Evolutionary conservation across 805 yeast species (phyloP).

Genomic region (Wickerhamiella allomyrinae): DNA sequence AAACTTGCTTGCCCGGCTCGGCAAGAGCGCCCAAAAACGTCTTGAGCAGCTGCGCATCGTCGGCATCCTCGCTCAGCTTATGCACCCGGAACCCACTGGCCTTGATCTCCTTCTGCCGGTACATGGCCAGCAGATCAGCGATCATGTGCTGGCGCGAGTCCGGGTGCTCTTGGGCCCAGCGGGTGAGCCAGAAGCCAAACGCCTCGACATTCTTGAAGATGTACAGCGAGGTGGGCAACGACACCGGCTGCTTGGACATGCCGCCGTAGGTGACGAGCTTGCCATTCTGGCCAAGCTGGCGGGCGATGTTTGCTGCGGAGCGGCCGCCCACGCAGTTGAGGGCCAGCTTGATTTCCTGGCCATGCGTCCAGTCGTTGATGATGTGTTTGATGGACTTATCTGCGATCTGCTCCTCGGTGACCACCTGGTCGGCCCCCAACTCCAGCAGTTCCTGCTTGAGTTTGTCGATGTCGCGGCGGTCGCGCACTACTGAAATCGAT

Average conservation of each 20-base stretch:
- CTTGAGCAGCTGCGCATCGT: slow-evolving; percentile 30
- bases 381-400: slow-evolving; percentile 52
- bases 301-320: slow-evolving; percentile 64
- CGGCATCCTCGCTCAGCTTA: slow-evolving; percentile 21
- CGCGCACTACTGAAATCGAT: slow-evolving; percentile 77
- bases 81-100: slow-evolving; percentile 35
- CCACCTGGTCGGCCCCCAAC: slow-evolving; percentile 77
- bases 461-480: slow-evolving; percentile 63
- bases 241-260: slow-evolving; percentile 91
- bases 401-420: slow-evolving; percentile 73
- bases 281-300: slow-evolving; percentile 65
- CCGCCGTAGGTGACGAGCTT: slow-evolving; percentile 88
- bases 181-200: slow-evolving; percentile 74
- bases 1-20: slow-evolving; percentile 17
- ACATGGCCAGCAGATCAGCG: slow-evolving; percentile 39
- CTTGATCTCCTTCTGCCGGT: slow-evolving; percentile 40
- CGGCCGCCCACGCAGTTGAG: slow-evolving; percentile 91
- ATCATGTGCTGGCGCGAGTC: slow-evolving; percentile 43
- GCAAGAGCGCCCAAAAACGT: slow-evolving; percentile 33
- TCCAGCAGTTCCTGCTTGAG: slow-evolving; percentile 38
- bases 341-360: slow-evolving; percentile 53
- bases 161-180: slow-evolving; percentile 45
- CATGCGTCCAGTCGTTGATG: slow-evolving; percentile 30
- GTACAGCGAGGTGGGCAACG: slow-evolving; percentile 75
- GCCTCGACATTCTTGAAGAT: slow-evolving; percentile 80